Evolutionary conservation across 2,329 filamentous ascomycete genomes (phyloP), one percentile per base, ranked within the genome.

Genomic region (Blumeriella jaapii): DNA sequence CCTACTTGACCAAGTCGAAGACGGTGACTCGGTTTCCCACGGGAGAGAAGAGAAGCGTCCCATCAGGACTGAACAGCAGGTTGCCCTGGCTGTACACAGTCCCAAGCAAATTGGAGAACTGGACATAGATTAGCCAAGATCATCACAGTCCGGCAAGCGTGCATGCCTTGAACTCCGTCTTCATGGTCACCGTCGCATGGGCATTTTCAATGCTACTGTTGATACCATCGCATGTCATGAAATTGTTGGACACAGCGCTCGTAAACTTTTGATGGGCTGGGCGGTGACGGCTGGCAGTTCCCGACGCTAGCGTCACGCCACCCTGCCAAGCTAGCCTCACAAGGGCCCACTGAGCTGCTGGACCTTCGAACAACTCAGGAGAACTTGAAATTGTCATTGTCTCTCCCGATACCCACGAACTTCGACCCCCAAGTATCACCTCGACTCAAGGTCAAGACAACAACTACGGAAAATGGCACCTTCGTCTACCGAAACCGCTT

Each of bases 11-110:
- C 29, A 98, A 69, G 58, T 98, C 89, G 61, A 98, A 98, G 34
- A 96, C 82, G 2, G 89, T 85, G 42, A 98, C 86, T 56, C 86
- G 71, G 63, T 96, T 98, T 57, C 91, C 91, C 34, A 98, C 91
- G 6, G 91, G 93, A 28, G 91, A 98, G 54, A 93, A 83, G 47
- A 98, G 72, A 63, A 85, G 89, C 53, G 84, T 91, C 57, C 93
- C 93, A 72, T 98, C 89, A 42, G 87, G 85, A 53, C 84, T 93
- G 67, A 93, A 98, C 57, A 95, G 72, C 55, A 98, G 74, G 60
- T 96, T 98, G 62, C 93, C 91, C 73, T 87, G 84, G 66, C 86
- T 85, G 68, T 96, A 98, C 57, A 98, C 91, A 50, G 91, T 98
- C 58, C 91, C 93, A 55, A 98, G 74, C 59, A 98, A 74, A 63